Evolutionary conservation across 2,329 filamentous ascomycete species (phyloP).

Genomic region (Penicillium sp.): DNA sequence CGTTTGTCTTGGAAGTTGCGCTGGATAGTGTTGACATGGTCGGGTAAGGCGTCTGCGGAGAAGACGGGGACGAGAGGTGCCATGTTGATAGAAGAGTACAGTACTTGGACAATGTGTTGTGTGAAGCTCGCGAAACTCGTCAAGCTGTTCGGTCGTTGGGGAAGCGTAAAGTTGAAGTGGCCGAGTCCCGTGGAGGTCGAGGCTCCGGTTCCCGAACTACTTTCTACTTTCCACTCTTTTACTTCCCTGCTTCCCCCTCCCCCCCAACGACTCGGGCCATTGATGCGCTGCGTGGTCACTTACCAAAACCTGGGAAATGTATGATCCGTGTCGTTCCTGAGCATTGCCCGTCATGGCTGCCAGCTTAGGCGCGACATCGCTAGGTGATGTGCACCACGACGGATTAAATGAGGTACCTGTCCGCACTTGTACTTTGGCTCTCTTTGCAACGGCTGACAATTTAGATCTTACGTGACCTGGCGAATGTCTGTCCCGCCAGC

Average conservation of each 20-base stretch:
- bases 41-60: constrained; percentile 51
- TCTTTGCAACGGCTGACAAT: not conserved
- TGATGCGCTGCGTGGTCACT: not conserved
- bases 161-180: not conserved
- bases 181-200: not conserved
- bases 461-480: constrained; percentile 32
- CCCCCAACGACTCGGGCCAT: not conserved
- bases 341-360: constrained; percentile 39
- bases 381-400: constrained; percentile 52
- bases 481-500: constrained; percentile 24
- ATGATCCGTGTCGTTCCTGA: constrained; percentile 38
- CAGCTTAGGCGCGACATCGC: constrained; percentile 52
- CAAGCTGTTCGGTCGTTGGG: not conserved
- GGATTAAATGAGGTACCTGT: constrained; percentile 51
- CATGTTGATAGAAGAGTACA: constrained; percentile 40
- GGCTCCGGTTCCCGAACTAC: constrained; percentile 4
- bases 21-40: constrained; percentile 49
- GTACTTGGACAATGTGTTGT: not conserved
- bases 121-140: not conserved
- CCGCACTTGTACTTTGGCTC: not conserved
- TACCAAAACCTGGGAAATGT: constrained; percentile 49
- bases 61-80: constrained; percentile 56
- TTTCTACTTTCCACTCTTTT: not conserved
- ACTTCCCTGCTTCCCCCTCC: not conserved
- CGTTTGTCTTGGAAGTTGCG: constrained; percentile 49